phyloP scores from a whole-genome alignment of 2,329 filamentous ascomycete genomes.

The Alternaria triticimaculans region DNA sequence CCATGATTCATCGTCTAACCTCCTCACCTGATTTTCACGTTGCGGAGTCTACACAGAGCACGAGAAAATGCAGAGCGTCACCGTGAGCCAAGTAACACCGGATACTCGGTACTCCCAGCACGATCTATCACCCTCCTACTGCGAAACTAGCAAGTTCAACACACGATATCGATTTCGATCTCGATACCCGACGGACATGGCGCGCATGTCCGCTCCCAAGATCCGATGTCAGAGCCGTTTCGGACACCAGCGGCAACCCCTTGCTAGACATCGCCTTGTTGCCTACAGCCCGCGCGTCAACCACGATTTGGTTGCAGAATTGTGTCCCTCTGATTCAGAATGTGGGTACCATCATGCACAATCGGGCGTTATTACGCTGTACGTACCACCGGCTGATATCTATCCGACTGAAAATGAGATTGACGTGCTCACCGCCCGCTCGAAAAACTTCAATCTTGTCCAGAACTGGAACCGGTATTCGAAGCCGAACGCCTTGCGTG shows the following conservation, averaged over 20 bases:
- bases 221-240: neutral
- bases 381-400: conserved; percentile 9
- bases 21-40: neutral
- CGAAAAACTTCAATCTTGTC: neutral
- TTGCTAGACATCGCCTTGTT: neutral
- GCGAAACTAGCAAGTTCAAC: neutral
- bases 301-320: neutral
- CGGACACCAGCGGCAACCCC: neutral
- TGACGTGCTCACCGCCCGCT: conserved; percentile 4
- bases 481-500: conserved; percentile 7
- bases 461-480: neutral
- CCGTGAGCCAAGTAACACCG: neutral
- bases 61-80: neutral
- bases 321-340: neutral
- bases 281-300: neutral
- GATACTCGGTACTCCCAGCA: neutral
- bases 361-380: neutral
- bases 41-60: neutral
- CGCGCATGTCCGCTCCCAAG: conserved; percentile 1
- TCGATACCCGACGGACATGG: neutral
- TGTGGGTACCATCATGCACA: conserved; percentile 7
- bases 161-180: neutral
- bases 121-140: neutral
- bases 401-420: neutral
- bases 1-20: neutral